These are phyloP conservation scores for Guillardia theta DNA, from an alignment of 78 protist species.

Conservation along the genomic window DNA sequence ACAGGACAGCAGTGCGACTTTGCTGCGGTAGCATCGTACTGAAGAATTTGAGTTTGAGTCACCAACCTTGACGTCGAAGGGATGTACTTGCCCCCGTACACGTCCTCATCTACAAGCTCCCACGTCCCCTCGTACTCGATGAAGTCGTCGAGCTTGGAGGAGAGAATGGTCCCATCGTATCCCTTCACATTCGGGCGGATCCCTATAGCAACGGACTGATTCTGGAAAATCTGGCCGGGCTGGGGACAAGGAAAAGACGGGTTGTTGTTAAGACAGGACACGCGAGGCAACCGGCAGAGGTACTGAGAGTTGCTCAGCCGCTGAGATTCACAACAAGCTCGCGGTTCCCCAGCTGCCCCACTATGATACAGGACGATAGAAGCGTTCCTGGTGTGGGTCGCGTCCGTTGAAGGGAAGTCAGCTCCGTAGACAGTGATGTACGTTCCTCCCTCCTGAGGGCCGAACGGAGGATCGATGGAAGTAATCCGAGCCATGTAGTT, in stretches of 20 bases:
- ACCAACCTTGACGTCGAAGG: not conserved
- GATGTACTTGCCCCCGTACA: not conserved
- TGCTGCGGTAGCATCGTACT: not conserved
- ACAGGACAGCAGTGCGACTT: not conserved
- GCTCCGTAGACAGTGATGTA: not conserved
- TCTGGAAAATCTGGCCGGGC: not conserved
- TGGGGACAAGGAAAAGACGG: not conserved
- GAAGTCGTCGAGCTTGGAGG: not conserved
- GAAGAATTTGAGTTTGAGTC: not conserved
- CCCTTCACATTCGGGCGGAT: not conserved
- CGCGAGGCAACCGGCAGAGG: not conserved
- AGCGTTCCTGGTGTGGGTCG: not conserved
- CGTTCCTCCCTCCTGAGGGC: conserved; percentile 12
- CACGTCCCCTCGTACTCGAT: not conserved
- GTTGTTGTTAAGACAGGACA: not conserved
- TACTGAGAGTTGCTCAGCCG: not conserved
- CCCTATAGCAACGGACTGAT: not conserved
- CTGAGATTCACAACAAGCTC: not conserved
- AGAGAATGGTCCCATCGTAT: not conserved
- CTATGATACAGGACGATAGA: not conserved
- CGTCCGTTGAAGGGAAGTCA: not conserved
- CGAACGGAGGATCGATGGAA: not conserved
- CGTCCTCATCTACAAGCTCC: not conserved
- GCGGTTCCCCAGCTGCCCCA: not conserved
- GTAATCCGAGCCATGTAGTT: not conserved